phyloP scores from a whole-genome alignment of 768 basidiomycete genomes.

The Crepidotus variabilis region DNA sequence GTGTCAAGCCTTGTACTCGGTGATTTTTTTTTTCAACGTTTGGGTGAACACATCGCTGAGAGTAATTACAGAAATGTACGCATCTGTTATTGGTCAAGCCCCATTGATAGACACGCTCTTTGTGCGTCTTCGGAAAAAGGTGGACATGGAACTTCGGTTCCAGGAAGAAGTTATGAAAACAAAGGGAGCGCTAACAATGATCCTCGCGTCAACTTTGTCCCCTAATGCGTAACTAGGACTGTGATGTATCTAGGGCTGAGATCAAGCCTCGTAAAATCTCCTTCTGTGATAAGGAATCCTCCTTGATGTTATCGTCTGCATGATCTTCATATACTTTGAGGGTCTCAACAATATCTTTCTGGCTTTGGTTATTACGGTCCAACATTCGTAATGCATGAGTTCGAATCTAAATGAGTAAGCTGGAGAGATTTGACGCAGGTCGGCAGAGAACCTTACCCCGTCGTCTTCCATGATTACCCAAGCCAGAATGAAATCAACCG shows the following conservation, averaged over 20 bases:
- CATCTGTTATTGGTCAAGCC: constrained; percentile 88
- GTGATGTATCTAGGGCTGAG: constrained; percentile 40
- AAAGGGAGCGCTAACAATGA: constrained; percentile 89
- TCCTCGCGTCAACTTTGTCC: constrained; percentile 49
- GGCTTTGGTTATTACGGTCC: constrained; percentile 62
- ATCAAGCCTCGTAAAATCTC: constrained; percentile 71
- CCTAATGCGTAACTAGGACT: constrained; percentile 9
- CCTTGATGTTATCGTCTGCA: constrained; percentile 47
- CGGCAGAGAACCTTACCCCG: constrained; percentile 58
- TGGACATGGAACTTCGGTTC: constrained; percentile 83
- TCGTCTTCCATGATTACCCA: constrained; percentile 99
- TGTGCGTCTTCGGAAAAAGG: constrained; percentile 74
- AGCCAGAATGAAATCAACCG: constrained; percentile 88
- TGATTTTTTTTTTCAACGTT: constrained; percentile 30
- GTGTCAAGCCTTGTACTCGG: constrained; percentile 80
- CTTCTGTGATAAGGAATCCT: constrained; percentile 50
- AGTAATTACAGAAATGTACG: constrained; percentile 77
- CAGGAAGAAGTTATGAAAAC: constrained; percentile 81
- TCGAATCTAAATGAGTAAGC: constrained; percentile 55
- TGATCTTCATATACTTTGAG: constrained; percentile 72
- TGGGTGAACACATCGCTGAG: constrained; percentile 7
- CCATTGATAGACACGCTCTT: constrained; percentile 88
- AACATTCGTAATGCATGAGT: constrained; percentile 76
- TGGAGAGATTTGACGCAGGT: background rate
- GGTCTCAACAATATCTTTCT: constrained; percentile 69